Percentiles rank a stretch among this genome's conserved stretches.
phyloP scores from a whole-genome alignment of 2,329 filamentous ascomycete genomes.

The Apiospora arundinis region DNA sequence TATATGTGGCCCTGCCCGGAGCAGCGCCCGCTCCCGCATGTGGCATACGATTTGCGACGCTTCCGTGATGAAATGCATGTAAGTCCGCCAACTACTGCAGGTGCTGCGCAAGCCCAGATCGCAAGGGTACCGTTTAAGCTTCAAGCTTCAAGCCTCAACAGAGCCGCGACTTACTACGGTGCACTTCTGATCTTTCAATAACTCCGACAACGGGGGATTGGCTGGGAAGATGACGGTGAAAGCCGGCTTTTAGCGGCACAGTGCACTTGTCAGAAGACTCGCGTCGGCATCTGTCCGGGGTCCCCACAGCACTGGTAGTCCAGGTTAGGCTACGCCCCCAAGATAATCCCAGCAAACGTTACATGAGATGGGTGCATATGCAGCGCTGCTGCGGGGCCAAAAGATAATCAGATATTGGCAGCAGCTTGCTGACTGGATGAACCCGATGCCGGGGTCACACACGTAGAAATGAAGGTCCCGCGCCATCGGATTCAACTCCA shows the following conservation, averaged over 20 bases:
- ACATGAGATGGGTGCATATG: background rate
- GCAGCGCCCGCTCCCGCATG: background rate
- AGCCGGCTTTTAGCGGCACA: slow-evolving; percentile 13
- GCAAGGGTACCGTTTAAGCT: background rate
- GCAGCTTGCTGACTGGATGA: slow-evolving; percentile 9
- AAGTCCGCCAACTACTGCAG: background rate
- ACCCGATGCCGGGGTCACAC: background rate
- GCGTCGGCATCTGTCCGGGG: background rate
- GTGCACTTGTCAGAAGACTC: slow-evolving; percentile 2
- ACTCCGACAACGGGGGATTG: slow-evolving; percentile 13
- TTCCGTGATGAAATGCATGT: too few relatives aligned
- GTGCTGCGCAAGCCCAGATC: background rate
- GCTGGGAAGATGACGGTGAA: background rate
- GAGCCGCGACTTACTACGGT: background rate
- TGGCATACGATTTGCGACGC: background rate
- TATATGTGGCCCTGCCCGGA: background rate
- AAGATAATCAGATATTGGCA: background rate
- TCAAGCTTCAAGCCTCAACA: background rate
- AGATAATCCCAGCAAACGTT: slow-evolving; percentile 2
- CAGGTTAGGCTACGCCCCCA: background rate
- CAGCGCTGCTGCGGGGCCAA: background rate
- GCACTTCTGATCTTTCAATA: background rate
- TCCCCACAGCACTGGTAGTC: background rate
- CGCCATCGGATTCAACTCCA: slow-evolving; percentile 8
- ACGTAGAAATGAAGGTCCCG: background rate